Conservation (phyloP, 1,284 basidiomycete genomes). For the Apiotrichum montevideense region DNA sequence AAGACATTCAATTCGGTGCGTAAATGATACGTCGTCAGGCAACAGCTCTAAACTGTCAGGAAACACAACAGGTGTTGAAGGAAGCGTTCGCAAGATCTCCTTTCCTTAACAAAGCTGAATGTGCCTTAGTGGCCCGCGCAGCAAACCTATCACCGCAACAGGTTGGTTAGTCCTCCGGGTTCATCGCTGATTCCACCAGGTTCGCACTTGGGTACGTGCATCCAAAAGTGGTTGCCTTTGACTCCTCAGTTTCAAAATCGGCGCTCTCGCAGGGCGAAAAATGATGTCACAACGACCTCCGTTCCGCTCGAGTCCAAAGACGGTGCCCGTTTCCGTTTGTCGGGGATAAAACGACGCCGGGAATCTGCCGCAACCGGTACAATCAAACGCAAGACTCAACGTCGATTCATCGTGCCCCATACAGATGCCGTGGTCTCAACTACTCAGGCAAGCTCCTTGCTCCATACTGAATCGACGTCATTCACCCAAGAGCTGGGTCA, state of each 20-base stretch:
- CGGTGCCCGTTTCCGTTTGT: too few relatives aligned
- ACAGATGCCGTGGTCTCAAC: too few relatives aligned
- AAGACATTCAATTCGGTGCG: background rate
- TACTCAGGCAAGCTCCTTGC: too few relatives aligned
- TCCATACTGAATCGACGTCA: too few relatives aligned
- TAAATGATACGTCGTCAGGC: background rate
- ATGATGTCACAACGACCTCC: background rate
- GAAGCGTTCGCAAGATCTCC: slow-evolving; percentile 19
- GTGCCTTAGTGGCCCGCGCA: slow-evolving; percentile 19
- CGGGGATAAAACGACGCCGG: too few relatives aligned
- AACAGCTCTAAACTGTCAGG: slow-evolving; percentile 4
- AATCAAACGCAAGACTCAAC: too few relatives aligned
- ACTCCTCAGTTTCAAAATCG: slow-evolving; percentile 24
- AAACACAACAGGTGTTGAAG: slow-evolving; percentile 14
- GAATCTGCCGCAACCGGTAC: too few relatives aligned
- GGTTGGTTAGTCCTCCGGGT: slow-evolving; percentile 17
- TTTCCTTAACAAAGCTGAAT: slow-evolving; percentile 21
- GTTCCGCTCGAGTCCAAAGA: background rate
- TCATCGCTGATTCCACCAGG: slow-evolving; percentile 11
- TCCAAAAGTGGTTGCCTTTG: background rate
- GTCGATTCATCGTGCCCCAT: too few relatives aligned
- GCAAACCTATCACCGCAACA: slow-evolving; percentile 27
- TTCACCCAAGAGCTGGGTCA: too few relatives aligned
- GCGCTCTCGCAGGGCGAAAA: slow-evolving; percentile 14
- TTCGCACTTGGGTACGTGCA: slow-evolving; percentile 35